These are phyloP conservation scores for Rutstroemia sp. DNA, from an alignment of 2,329 filamentous ascomycete genomes.

Conservation along the genomic window DNA sequence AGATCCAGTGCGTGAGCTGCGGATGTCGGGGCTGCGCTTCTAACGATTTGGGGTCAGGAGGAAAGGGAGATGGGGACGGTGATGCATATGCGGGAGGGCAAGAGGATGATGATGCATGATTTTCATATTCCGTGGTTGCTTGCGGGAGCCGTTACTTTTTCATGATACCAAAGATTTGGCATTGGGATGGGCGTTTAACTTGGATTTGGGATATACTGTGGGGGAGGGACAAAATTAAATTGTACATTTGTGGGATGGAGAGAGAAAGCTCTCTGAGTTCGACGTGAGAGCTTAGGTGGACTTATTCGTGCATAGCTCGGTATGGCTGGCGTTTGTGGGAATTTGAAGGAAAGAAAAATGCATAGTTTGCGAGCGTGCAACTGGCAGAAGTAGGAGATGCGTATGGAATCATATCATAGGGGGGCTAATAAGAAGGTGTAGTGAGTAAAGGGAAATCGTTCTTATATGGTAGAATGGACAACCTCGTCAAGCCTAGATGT, in stretches of 20 bases:
- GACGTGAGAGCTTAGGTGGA: no score
- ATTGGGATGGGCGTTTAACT: not conserved
- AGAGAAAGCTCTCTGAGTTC: not conserved
- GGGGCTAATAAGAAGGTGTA: no score
- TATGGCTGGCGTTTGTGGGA: no score
- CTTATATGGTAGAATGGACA: no score
- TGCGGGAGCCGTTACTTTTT: not conserved
- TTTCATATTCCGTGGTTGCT: not conserved
- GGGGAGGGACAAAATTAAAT: not conserved
- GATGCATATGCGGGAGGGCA: not conserved
- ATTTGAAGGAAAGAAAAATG: no score
- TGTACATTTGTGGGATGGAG: not conserved
- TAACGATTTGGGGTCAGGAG: slow-evolving; percentile 53
- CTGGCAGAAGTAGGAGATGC: no score
- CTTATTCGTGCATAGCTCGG: no score
- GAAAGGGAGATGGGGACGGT: not conserved
- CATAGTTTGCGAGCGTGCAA: no score
- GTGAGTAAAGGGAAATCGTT: no score
- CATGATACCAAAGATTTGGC: not conserved
- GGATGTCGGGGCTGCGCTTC: slow-evolving; percentile 88
- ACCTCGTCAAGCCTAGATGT: no score
- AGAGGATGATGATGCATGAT: not conserved
- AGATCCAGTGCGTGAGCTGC: slow-evolving; percentile 90
- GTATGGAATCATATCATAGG: no score
- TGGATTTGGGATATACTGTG: not conserved